phyloP scores from a whole-genome alignment of 1,284 basidiomycete species.

The Xerocomus nothofagi region DNA sequence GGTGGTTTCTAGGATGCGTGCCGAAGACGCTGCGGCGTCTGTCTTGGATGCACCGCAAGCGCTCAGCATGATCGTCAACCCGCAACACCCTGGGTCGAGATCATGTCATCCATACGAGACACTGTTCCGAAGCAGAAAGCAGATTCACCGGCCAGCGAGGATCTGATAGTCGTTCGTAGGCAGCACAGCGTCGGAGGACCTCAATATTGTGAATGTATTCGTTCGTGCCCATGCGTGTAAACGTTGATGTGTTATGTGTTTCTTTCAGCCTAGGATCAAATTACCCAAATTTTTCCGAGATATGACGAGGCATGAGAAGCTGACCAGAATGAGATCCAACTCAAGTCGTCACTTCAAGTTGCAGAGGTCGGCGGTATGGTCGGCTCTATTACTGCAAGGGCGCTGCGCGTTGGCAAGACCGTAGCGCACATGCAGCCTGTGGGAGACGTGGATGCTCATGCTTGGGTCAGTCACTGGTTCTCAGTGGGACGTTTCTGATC shows the following conservation, averaged over 20 bases:
- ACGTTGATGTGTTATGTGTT: not conserved
- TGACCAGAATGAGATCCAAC: not conserved
- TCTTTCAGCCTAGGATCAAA: constrained; percentile 27
- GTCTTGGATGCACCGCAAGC: constrained; percentile 18
- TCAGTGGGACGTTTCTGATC: constrained; percentile 14
- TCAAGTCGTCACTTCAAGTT: not conserved
- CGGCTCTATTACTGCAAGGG: constrained; percentile 12
- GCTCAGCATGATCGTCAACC: constrained; percentile 27
- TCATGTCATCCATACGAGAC: constrained; percentile 19
- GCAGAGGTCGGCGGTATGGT: constrained; percentile 12
- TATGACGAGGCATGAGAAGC: constrained; percentile 6
- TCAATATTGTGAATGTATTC: constrained; percentile 16
- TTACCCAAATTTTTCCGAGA: constrained; percentile 21
- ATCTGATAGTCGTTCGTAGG: constrained; percentile 16
- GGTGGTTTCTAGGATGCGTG: constrained; percentile 28
- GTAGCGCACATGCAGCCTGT: constrained; percentile 17
- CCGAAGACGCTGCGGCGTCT: constrained; percentile 19
- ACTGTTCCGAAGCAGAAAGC: constrained; percentile 6
- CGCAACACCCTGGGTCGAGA: constrained; percentile 14
- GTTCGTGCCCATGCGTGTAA: not conserved
- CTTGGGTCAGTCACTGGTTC: constrained; percentile 24
- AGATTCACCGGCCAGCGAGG: not conserved
- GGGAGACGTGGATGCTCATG: constrained; percentile 11
- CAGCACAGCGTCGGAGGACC: constrained; percentile 5
- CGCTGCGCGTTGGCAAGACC: constrained; percentile 10